Evolutionary conservation across 73 alveolate genomes (phyloP).

Genomic region (Paramecium primaurelia): DNA sequence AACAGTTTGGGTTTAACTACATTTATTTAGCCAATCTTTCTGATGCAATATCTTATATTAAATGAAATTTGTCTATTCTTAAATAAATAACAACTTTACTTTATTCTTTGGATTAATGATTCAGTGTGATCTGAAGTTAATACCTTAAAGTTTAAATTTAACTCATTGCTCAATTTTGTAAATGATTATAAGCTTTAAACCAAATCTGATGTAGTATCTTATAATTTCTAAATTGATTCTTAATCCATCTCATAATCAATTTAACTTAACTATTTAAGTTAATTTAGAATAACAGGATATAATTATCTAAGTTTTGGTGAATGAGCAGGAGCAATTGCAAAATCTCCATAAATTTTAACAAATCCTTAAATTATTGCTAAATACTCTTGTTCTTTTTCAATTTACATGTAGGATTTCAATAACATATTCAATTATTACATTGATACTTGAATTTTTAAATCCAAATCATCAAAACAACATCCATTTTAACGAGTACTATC

Average conservation of each 20-base stretch:
- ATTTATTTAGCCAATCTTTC: background rate
- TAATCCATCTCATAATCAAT: constrained; percentile 40
- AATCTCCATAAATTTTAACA: background rate
- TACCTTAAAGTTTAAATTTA: background rate
- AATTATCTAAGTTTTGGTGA: background rate
- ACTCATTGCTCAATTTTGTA: background rate
- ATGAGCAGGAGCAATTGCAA: constrained; percentile 48
- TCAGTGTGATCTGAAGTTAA: background rate
- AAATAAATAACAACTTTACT: background rate
- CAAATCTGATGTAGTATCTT: background rate
- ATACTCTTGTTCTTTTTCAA: background rate
- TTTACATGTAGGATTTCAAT: background rate
- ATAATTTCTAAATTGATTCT: background rate
- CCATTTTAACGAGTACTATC: background rate
- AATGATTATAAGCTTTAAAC: background rate
- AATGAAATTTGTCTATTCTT: background rate
- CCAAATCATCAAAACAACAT: background rate
- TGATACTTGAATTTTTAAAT: background rate
- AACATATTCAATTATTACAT: background rate
- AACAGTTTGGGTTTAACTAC: background rate
- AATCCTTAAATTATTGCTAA: background rate
- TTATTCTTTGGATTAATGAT: background rate
- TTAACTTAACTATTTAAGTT: background rate
- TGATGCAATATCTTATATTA: background rate
- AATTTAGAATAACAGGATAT: background rate